These are phyloP conservation scores for Globisporangium nagaii DNA, from an alignment of 352 stramenopile genomes.

Conservation along the genomic window DNA sequence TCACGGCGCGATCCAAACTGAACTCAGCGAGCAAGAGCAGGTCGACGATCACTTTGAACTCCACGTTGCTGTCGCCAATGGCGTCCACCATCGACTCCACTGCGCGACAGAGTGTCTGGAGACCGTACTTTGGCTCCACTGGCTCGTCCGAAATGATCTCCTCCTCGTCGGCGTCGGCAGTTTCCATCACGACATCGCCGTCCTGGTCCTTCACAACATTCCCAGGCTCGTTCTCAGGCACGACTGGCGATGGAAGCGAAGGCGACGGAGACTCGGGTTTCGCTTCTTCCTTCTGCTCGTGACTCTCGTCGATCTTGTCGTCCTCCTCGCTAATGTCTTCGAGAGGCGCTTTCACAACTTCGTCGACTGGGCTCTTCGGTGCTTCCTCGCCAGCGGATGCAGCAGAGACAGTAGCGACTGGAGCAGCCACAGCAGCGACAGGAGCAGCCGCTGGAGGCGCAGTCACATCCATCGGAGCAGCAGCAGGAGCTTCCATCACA, in stretches of 20 bases:
- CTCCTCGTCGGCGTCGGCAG: conserved; percentile 13
- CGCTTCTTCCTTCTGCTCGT: conserved; percentile 3
- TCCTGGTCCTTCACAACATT: conserved; percentile 26
- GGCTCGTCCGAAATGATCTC: not conserved
- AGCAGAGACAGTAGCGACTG: not conserved
- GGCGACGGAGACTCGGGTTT: not conserved
- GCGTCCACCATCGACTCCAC: conserved; percentile 81
- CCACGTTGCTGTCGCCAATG: conserved; percentile 44
- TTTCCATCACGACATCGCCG: conserved; percentile 62
- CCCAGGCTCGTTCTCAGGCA: not conserved
- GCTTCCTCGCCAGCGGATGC: not conserved
- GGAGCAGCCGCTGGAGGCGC: not conserved
- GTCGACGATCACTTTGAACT: conserved; percentile 74
- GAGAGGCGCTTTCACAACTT: not conserved
- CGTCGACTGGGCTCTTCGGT: not conserved
- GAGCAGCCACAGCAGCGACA: not conserved
- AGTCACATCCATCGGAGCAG: not conserved
- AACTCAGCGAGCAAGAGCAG: conserved; percentile 72
- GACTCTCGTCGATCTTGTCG: not conserved
- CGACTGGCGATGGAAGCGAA: not conserved
- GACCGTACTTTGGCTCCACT: conserved; percentile 69
- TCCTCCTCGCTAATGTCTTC: conserved; percentile 6
- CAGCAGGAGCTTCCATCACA: not conserved
- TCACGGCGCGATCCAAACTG: conserved; percentile 74
- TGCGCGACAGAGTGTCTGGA: conserved; percentile 67